Conservation (phyloP, 1,284 basidiomycete genomes). For the Cutaneotrichosporon sp. region DNA sequence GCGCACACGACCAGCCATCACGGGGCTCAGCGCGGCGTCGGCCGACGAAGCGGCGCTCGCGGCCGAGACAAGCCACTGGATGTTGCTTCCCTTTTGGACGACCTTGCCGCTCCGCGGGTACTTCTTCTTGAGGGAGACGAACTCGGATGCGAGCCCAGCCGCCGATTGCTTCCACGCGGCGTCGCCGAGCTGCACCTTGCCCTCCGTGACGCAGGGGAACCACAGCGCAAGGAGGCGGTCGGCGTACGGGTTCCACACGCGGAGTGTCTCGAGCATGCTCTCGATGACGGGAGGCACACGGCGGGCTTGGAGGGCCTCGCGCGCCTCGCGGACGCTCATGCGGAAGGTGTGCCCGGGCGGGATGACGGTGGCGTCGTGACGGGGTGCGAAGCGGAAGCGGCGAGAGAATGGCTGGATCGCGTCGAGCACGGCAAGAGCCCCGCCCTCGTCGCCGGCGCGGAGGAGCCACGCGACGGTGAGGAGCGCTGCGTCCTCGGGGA, state of each 20-base stretch:
- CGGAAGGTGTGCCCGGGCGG: conserved; percentile 4
- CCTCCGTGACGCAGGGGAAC: conserved; percentile 3
- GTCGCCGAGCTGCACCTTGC: neutral
- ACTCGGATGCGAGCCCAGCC: conserved; percentile 3
- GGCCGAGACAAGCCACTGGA: conserved; percentile 7
- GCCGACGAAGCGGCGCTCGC: neutral
- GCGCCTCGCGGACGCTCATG: conserved; percentile 1
- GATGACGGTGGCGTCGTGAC: neutral
- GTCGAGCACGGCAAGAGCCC: conserved; percentile 4
- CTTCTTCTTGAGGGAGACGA: neutral
- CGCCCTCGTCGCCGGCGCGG: neutral
- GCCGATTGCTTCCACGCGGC: neutral
- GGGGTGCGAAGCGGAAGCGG: conserved; percentile 14
- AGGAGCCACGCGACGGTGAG: conserved; percentile 12
- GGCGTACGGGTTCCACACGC: conserved; percentile 13
- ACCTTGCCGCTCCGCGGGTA: neutral
- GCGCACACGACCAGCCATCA: conserved; percentile 8
- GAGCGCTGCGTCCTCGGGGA: conserved; percentile 14
- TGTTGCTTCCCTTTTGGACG: neutral
- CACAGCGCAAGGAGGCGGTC: conserved; percentile 13
- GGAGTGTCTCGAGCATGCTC: conserved; percentile 4
- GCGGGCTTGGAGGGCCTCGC: neutral
- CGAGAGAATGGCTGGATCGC: conserved; percentile 8
- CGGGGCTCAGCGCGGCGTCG: neutral
- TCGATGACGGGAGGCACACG: neutral